Evolutionary conservation across 345 rosid species (phyloP).

Genomic region (Citrus medica): DNA sequence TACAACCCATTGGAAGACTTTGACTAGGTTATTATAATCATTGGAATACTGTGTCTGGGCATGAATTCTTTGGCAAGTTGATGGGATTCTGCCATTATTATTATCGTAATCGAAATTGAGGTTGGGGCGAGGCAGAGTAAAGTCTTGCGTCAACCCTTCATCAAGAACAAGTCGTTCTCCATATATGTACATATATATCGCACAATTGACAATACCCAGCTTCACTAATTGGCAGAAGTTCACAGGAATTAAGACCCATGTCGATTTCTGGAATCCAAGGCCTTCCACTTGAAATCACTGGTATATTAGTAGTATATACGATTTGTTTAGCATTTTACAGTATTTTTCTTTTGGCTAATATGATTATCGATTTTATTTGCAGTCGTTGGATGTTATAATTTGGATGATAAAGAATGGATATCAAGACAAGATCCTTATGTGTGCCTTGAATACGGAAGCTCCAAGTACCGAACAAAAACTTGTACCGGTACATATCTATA

Average conservation of each 20-base stretch:
- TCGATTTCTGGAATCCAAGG: slow-evolving; percentile 47
- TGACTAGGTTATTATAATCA: not conserved
- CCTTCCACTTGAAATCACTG: slow-evolving; percentile 52
- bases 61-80: slow-evolving; percentile 2
- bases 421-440: slow-evolving; percentile 57
- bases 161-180: not conserved
- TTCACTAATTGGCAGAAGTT: not conserved
- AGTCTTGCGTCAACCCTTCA: slow-evolving; percentile 5
- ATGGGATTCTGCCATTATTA: not conserved
- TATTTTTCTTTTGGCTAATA: not conserved
- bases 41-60: not conserved
- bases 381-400: slow-evolving; percentile 45
- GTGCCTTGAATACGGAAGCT: slow-evolving; percentile 41
- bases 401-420: slow-evolving; percentile 55
- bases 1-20: not conserved
- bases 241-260: slow-evolving; percentile 14
- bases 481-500: slow-evolving; percentile 34
- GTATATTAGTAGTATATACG: slow-evolving; percentile 8
- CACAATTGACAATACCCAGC: not conserved
- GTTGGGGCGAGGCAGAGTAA: not conserved
- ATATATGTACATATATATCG: too few species aligned
- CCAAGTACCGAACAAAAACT: slow-evolving; percentile 41
- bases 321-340: not conserved
- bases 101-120: not conserved
- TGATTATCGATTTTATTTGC: not conserved